Conservation (phyloP, 441 rosid species). For the Manihot esculenta region DNA sequence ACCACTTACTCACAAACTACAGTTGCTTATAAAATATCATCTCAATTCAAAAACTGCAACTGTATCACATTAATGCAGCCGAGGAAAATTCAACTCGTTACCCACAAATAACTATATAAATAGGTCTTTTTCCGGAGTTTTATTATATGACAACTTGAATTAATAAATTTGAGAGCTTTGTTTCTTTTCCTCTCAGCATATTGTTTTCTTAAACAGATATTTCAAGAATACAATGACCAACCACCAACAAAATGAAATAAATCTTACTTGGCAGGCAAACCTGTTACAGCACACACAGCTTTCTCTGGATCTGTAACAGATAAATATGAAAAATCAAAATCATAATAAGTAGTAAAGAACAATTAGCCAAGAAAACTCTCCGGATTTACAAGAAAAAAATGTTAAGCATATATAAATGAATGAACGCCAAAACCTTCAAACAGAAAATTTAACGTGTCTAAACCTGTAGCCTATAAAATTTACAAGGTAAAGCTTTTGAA, state of each 20-base stretch:
- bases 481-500: not conserved
- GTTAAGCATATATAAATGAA: not conserved
- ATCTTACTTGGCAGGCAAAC: constrained; percentile 95
- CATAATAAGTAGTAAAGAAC: not conserved
- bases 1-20: not conserved
- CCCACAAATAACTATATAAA: too few species aligned
- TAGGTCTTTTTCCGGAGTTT: too few species aligned
- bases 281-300: constrained; percentile 77
- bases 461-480: not conserved
- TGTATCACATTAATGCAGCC: not conserved
- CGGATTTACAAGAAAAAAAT: not conserved
- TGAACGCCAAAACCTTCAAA: not conserved
- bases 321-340: constrained; percentile 18
- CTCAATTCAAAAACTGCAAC: constrained; percentile 13
- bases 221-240: constrained; percentile 16
- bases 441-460: not conserved
- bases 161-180: too few species aligned
- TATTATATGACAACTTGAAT: too few species aligned
- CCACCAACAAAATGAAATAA: constrained; percentile 14
- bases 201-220: constrained; percentile 3
- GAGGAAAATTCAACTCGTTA: too few species aligned
- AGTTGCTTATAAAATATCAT: constrained; percentile 6
- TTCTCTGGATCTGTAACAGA: constrained; percentile 74
- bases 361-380: constrained; percentile 10
- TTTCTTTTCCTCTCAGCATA: too few species aligned